Evolutionary conservation across 495 filamentous ascomycete species (phyloP).

Genomic region (Hypomontagnella monticulosa): DNA sequence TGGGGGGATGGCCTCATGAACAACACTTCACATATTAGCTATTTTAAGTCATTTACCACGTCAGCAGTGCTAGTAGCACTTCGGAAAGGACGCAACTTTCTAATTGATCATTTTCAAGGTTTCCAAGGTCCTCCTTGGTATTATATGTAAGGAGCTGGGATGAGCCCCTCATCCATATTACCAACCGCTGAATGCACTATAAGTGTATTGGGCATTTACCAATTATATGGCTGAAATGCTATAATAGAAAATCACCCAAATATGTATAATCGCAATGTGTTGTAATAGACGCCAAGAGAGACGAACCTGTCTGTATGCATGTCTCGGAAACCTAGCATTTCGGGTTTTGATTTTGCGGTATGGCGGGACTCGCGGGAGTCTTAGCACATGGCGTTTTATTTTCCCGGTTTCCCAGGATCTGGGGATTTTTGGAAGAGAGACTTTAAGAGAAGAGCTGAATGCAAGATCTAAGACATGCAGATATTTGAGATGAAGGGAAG

Average conservation of each 20-base stretch:
- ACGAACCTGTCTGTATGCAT: conserved; percentile 13
- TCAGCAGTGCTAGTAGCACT: neutral
- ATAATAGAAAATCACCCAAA: neutral
- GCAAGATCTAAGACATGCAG: conserved; percentile 43
- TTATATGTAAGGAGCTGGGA: neutral
- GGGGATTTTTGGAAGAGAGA: conserved; percentile 11
- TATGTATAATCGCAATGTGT: conserved; percentile 2
- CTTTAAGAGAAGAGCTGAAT: conserved; percentile 25
- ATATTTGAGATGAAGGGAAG: conserved; percentile 14
- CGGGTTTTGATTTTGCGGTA: conserved; percentile 8
- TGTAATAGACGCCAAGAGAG: conserved; percentile 3
- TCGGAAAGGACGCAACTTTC: neutral
- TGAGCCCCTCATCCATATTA: conserved; percentile 3
- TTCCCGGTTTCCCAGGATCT: conserved; percentile 17
- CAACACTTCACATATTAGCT: too few species aligned
- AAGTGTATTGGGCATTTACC: too few species aligned
- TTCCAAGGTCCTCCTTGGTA: too few species aligned
- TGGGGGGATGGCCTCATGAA: too few species aligned
- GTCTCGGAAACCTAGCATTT: conserved; percentile 25
- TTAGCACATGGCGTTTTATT: conserved; percentile 17
- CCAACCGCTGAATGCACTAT: neutral
- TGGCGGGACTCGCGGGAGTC: conserved; percentile 12
- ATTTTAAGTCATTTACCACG: too few species aligned
- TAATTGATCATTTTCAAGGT: neutral
- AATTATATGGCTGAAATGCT: neutral